Base-by-base conservation (phyloP, 768 basidiomycete species). In the Hydnum rufescens region DNA sequence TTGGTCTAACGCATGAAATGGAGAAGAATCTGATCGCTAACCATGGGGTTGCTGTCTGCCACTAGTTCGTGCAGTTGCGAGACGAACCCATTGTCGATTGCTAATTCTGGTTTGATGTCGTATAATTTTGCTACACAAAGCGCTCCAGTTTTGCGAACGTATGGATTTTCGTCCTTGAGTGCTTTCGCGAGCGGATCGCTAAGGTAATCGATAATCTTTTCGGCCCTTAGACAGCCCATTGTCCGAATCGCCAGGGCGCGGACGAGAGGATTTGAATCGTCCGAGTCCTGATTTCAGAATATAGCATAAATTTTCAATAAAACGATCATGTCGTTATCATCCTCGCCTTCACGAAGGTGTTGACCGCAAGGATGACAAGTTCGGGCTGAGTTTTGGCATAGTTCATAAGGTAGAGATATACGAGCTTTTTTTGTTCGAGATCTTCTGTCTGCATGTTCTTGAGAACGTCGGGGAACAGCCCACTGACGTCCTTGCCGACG, bases 361-460 rank as follows among this genome's bases (percentile, higher is more conserved):
- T 99, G 55, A 99, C 95, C 28, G 95, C 95, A 44, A 99, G 74
- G 62, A 99, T 97, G 66, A 96, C 92, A 56, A 97, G 84, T 63
- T 99, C 95, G 0, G 95, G 95, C 62, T 99, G 95, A 0, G 93
- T 92, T 64, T 95, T 95, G 31, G 93, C 93, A 59, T 97, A 99
- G 70, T 99, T 99, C 85, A 97, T 96, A 54, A 99, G 78, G 66
- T 96, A 96, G 23, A 95, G 76, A 61, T 95, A 97, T n/a, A 97
- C 95, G 31, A 99, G 82, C 67, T 99, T 97, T 77, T 97, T 99
- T 70, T 97, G 95, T 66, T 99, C 95, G 51, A 99, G 76, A 65
- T 97, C 93, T 50, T 99, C 93, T 25, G 95, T 97, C 69, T 97
- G 93, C 92, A 90, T 95, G 67, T 96, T 96, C 74, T 95, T 95